Conservation (phyloP, 2,329 filamentous ascomycete genomes). For the Emergomyces pasteurianus region DNA sequence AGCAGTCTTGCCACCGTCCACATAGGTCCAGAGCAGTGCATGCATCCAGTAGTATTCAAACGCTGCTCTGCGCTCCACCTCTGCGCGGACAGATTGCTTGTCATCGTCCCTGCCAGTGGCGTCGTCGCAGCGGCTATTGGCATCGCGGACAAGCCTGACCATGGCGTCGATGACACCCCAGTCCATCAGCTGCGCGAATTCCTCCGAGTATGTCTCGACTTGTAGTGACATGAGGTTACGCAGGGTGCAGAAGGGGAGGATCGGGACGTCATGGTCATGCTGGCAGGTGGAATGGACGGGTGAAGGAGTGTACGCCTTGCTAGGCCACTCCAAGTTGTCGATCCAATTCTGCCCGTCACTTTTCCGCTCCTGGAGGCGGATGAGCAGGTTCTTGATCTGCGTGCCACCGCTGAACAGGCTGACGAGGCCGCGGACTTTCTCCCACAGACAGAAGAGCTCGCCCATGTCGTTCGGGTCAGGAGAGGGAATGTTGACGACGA, state of each 20-base stretch:
- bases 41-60: not conserved
- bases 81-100: not conserved
- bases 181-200: not conserved
- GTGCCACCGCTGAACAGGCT: not conserved
- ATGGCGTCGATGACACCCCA: not conserved
- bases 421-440: not conserved
- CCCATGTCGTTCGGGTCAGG: not conserved
- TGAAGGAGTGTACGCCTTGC: not conserved
- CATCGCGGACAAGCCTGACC: not conserved
- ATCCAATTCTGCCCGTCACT: not conserved
- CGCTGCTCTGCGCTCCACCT: not conserved
- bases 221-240: not conserved
- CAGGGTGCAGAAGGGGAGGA: not conserved
- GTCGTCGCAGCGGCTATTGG: not conserved
- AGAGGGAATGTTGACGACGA: not conserved
- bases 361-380: constrained; percentile 1
- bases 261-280: not conserved
- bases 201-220: not conserved
- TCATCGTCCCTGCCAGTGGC: not conserved
- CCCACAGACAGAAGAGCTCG: not conserved
- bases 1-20: not conserved
- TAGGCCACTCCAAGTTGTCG: not conserved
- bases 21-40: not conserved
- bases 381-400: not conserved
- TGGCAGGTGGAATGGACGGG: not conserved